Evolutionary conservation across 495 filamentous ascomycete genomes (phyloP).

Genomic region (Xanthoparmelia taractica): DNA sequence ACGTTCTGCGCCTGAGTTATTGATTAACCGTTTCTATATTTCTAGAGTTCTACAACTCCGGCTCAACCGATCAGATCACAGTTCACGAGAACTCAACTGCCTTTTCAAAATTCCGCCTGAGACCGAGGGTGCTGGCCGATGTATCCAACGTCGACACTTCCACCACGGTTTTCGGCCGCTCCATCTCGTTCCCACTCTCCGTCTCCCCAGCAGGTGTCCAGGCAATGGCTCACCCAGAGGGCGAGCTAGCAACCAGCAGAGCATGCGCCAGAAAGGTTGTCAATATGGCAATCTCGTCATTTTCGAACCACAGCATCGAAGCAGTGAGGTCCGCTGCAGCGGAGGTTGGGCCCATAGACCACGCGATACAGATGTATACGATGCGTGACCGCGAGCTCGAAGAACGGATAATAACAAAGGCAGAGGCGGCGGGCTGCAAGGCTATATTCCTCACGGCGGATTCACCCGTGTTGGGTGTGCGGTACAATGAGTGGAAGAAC

Average conservation of each 20-base stretch:
- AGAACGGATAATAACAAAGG: conserved; percentile 1
- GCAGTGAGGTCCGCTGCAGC: conserved; percentile 29
- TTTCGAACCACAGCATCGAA: conserved; percentile 33
- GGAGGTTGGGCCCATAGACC: conserved; percentile 26
- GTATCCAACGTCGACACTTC: conserved; percentile 41
- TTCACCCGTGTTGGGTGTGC: conserved; percentile 30
- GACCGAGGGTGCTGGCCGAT: conserved; percentile 45
- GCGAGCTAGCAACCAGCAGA: conserved; percentile 41
- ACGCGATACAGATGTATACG: conserved; percentile 39
- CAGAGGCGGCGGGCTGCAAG: conserved; percentile 28
- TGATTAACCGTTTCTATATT: not conserved
- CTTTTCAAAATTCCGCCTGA: conserved; percentile 40
- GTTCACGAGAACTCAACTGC: conserved; percentile 39
- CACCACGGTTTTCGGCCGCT: conserved; percentile 35
- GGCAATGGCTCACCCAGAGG: conserved; percentile 42
- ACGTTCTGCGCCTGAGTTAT: not conserved
- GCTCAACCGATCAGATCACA: conserved; percentile 40
- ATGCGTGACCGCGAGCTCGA: conserved; percentile 32
- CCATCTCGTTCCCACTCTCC: conserved; percentile 35
- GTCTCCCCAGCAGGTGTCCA: conserved; percentile 41
- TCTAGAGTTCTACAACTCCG: conserved; percentile 43
- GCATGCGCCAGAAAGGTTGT: conserved; percentile 36
- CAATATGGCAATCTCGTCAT: conserved; percentile 39
- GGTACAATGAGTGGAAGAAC: conserved; percentile 38
- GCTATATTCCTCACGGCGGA: conserved; percentile 37